Base-by-base conservation (phyloP, 768 basidiomycete species). In the Hericium alpestre region DNA sequence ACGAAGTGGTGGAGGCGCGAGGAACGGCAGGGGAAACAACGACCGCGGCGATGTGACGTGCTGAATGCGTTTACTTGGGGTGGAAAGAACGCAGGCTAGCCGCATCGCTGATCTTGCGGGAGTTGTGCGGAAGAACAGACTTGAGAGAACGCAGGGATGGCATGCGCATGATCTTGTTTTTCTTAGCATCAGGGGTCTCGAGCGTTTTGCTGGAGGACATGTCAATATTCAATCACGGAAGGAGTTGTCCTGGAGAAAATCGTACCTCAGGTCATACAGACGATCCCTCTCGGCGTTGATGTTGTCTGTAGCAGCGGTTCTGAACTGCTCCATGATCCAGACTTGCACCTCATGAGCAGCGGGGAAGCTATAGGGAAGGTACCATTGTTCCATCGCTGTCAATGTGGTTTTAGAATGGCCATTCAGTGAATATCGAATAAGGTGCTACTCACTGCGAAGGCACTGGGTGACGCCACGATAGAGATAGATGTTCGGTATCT, bases 261-360 rank as follows among this genome's bases (percentile, higher is more conserved):
- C n/a, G 32, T 10, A 32, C 32, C 32, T 32, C 32, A 32, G 8
- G 32, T 32, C 32, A 9, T 32, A 32, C 0, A 32, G 32, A 32
- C 32, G 32, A 2, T 32, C 32, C 32, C 32, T 7, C 6, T 32
- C 32, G 32, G 32, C 32, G 32, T 32, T 32, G 32, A 32, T 32
- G 32, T 32, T 10, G 32, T 32, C 32, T 32, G 32, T 32, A 32
- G 32, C 6, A 32, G 32, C 32, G 9, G 8, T 32, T 32, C 32
- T 32, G 32, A 56, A 51, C 23, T 48, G 63, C 73, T 74, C 6
- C 68, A 65, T 38, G 74, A 64, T 12, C 59, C 57, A 59, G 74
- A 72, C 52, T 61, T 66, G 4, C 61, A 50, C 8, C 57, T 43
- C 32, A 58, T 59, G 18, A 71, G 62, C 12, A 59, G 43, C 69